Evolutionary conservation across 805 yeast species (phyloP).

Genomic region (Barnettozyma siamensis): DNA sequence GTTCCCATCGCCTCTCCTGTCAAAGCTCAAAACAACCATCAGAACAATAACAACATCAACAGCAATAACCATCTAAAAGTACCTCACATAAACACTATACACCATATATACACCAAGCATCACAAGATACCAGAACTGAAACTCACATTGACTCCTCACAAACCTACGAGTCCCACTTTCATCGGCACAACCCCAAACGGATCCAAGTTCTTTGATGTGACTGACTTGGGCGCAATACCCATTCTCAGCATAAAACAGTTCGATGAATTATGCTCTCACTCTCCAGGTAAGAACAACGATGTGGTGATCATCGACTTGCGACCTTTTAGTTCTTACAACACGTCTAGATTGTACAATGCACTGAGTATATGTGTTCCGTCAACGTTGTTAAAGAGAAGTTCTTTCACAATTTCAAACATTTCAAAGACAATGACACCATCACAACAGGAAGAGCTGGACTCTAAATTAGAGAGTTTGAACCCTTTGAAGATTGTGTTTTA

Average conservation of each 20-base stretch:
- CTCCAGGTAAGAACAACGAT: constrained; percentile 4
- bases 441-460: constrained; percentile 15
- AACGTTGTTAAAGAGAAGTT: constrained; percentile 64
- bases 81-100: neutral
- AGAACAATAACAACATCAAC: neutral
- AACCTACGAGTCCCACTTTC: constrained; percentile 7
- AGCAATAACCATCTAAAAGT: neutral
- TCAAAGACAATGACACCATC: constrained; percentile 24
- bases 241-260: constrained; percentile 12
- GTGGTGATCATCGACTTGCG: constrained; percentile 50
- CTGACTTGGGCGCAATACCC: constrained; percentile 8
- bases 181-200: constrained; percentile 5
- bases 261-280: neutral
- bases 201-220: constrained; percentile 13
- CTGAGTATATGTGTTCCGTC: constrained; percentile 83
- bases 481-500: constrained; percentile 19
- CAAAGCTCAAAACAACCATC: neutral
- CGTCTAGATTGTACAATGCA: constrained; percentile 52
- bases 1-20: neutral
- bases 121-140: constrained; percentile 1
- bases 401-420: constrained; percentile 23
- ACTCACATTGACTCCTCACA: constrained; percentile 4
- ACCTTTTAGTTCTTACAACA: constrained; percentile 70
- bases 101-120: neutral
- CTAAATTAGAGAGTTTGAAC: constrained; percentile 9